Conservation (phyloP, 2,329 filamentous ascomycete species). For the Nannizziopsis barbatae region DNA sequence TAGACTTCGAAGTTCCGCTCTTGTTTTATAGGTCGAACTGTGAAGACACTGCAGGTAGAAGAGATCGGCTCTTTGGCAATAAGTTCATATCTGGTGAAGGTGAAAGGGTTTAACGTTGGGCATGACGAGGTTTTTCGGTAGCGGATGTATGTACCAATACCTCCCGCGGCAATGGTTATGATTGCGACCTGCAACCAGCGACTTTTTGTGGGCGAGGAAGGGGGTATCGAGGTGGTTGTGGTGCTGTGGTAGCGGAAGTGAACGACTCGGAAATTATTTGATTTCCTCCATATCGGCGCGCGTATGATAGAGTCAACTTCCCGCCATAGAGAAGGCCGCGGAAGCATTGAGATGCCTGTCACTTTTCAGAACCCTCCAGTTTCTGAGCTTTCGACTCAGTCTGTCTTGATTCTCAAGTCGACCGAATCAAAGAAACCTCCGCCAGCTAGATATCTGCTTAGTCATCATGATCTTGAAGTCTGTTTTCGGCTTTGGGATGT, state of each 20-base stretch:
- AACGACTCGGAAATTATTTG: background rate
- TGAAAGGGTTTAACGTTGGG: slow-evolving; percentile 26
- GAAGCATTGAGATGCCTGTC: background rate
- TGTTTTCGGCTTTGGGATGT: no score
- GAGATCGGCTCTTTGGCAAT: slow-evolving; percentile 36
- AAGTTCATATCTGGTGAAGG: slow-evolving; percentile 34
- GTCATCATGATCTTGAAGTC: no score
- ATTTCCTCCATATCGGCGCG: background rate
- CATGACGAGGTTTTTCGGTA: slow-evolving; percentile 21
- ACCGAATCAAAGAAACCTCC: no score
- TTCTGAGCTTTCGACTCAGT: no score
- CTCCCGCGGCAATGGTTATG: slow-evolving; percentile 28
- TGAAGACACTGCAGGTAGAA: slow-evolving; percentile 39
- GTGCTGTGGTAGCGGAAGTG: slow-evolving; percentile 18
- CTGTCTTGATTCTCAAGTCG: no score
- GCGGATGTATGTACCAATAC: slow-evolving; percentile 28
- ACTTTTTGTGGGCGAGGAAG: slow-evolving; percentile 18
- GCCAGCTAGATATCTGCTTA: no score
- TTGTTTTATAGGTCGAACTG: slow-evolving; percentile 26
- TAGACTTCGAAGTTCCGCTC: slow-evolving; percentile 30
- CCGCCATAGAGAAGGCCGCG: background rate
- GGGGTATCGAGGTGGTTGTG: slow-evolving; percentile 15
- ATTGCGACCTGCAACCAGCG: slow-evolving; percentile 28
- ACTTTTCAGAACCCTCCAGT: no score
- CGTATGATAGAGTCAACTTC: background rate